These are phyloP conservation scores for Ogataea hybrid DNA, from an alignment of 1,139 yeast genomes.

Conservation along the genomic window DNA sequence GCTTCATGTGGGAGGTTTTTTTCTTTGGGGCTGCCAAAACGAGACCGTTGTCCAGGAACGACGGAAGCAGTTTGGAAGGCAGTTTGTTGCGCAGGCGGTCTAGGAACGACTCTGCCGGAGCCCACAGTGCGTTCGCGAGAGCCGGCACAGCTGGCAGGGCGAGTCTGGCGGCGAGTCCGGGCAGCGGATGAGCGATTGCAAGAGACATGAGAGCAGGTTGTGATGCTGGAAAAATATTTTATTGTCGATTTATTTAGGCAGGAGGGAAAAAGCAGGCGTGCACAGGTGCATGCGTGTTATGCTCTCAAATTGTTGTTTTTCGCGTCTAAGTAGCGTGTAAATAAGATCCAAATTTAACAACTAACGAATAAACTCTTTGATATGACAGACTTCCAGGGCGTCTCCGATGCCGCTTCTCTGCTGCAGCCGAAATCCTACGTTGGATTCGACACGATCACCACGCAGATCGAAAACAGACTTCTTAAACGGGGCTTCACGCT, in stretches of 20 bases:
- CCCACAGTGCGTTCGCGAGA: slow-evolving; percentile 2
- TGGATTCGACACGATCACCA: slow-evolving; percentile 95
- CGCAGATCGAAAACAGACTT: slow-evolving; percentile 90
- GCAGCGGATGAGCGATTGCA: neutral
- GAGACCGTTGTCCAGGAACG: slow-evolving; percentile 55
- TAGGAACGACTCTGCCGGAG: slow-evolving; percentile 1
- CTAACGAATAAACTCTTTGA: neutral
- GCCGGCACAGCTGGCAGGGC: neutral
- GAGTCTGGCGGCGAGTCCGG: neutral
- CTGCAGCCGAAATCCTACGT: slow-evolving; percentile 59
- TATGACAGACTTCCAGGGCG: slow-evolving; percentile 13
- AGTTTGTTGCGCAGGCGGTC: slow-evolving; percentile 3
- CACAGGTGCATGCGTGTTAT: slow-evolving; percentile 1
- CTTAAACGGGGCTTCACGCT: slow-evolving; percentile 93
- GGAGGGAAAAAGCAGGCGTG: neutral
- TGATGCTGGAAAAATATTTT: slow-evolving; percentile 1
- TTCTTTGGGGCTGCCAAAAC: slow-evolving; percentile 90
- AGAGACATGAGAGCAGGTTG: slow-evolving; percentile 2
- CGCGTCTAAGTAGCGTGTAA: slow-evolving; percentile 11
- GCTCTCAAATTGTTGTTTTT: slow-evolving; percentile 1
- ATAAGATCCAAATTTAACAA: slow-evolving; percentile 4
- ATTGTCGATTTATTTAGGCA: neutral
- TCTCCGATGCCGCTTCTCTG: slow-evolving; percentile 10
- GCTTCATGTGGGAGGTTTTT: slow-evolving; percentile 82
- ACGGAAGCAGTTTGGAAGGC: slow-evolving; percentile 11